Conservation (phyloP, 2,329 filamentous ascomycete genomes). For the Albifimbria verrucaria region DNA sequence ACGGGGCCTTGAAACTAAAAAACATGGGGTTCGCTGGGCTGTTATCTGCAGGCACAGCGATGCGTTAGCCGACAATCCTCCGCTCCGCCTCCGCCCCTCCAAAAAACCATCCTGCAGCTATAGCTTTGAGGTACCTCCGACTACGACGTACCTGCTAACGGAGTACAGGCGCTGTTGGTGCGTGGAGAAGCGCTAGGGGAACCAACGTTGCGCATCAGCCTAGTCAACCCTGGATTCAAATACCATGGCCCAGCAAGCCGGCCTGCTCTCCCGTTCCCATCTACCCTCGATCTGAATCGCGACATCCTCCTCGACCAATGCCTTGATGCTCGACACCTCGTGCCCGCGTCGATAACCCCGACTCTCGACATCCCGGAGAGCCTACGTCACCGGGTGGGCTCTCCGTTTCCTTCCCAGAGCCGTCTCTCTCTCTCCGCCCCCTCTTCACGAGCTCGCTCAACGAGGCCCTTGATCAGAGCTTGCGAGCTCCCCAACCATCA, state of each 20-base stretch:
- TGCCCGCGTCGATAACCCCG: conserved; percentile 1
- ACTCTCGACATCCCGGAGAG: conserved; percentile 5
- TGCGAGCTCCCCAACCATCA: conserved; percentile 5
- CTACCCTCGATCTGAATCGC: conserved; percentile 10
- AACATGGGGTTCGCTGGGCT: too few species aligned
- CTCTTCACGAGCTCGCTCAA: not conserved
- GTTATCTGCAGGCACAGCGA: too few species aligned
- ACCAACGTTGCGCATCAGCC: not conserved
- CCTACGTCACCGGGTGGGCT: conserved; percentile 10
- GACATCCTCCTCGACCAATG: conserved; percentile 10
- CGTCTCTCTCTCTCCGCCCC: conserved; percentile 11
- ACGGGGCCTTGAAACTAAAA: too few species aligned
- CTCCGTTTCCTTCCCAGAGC: conserved; percentile 4
- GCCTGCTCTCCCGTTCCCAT: conserved; percentile 20
- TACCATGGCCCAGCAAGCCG: conserved; percentile 12
- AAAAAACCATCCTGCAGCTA: too few species aligned
- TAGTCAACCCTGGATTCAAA: conserved; percentile 15
- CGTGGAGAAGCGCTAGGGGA: not conserved
- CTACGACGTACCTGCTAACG: too few species aligned
- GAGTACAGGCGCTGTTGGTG: too few species aligned
- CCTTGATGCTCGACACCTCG: conserved; percentile 13
- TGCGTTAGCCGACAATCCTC: too few species aligned
- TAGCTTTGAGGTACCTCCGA: too few species aligned
- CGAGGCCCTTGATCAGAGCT: conserved; percentile 7
- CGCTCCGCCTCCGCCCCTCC: too few species aligned